Percentiles rank a stretch among this genome's conserved stretches.
phyloP scores from a whole-genome alignment of 352 stramenopile genomes.

The Globisporangium spinosum region DNA sequence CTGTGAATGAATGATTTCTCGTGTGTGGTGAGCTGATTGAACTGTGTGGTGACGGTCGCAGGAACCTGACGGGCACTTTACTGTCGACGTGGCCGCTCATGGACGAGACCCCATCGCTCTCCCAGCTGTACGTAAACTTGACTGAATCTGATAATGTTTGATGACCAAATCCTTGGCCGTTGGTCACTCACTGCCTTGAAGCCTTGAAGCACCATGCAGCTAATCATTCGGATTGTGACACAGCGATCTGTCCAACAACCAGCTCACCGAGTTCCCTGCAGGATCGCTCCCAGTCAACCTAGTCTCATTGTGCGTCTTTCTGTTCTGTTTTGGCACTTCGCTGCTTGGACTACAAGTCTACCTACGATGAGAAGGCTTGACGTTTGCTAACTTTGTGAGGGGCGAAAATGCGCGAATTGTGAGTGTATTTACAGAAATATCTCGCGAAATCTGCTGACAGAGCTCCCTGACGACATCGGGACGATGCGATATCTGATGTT shows the following conservation, averaged over 20 bases:
- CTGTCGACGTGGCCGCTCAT: constrained; percentile 15
- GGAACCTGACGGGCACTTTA: constrained; percentile 14
- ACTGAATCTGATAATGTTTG: not conserved
- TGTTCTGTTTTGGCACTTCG: not conserved
- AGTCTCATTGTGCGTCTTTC: constrained; percentile 5
- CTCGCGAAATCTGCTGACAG: constrained; percentile 14
- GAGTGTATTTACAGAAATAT: constrained; percentile 6
- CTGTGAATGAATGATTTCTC: not conserved
- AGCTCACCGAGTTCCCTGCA: constrained; percentile 1
- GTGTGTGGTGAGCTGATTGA: not conserved
- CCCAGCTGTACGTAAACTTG: constrained; percentile 10
- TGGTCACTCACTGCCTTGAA: not conserved
- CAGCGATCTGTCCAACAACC: constrained; percentile 16
- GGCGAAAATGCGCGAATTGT: not conserved
- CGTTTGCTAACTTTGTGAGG: not conserved
- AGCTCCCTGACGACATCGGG: constrained; percentile 12
- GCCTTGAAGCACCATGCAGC: not conserved
- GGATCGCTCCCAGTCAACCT: constrained; percentile 14
- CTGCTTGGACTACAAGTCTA: not conserved
- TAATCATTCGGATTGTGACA: not conserved
- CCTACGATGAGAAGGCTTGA: not conserved
- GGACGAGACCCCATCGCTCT: constrained; percentile 12
- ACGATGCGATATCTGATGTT: constrained; percentile 15
- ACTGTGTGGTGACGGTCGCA: not conserved
- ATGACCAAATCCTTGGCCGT: not conserved